phyloP scores from a whole-genome alignment of 2,329 filamentous ascomycete species.

The Colletotrichum euphorbiae region DNA sequence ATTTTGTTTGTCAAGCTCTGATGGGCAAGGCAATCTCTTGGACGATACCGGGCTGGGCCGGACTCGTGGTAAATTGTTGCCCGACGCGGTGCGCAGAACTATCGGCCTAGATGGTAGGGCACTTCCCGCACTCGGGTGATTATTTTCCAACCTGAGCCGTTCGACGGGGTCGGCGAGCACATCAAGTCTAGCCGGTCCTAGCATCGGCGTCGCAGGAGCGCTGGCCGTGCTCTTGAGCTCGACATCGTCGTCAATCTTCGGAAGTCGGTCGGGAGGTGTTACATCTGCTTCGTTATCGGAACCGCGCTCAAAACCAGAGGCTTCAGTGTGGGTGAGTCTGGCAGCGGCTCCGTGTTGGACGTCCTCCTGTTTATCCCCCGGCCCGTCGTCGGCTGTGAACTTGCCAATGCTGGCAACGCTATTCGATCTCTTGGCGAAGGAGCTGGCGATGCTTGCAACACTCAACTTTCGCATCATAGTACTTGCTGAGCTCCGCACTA shows the following conservation, averaged over 20 bases:
- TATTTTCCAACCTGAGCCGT: conserved; percentile 1
- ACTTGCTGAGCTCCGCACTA: conserved; percentile 82
- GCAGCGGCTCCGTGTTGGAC: conserved; percentile 8
- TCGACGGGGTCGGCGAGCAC: conserved; percentile 28
- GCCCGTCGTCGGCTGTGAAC: conserved; percentile 46
- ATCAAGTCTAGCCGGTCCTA: conserved; percentile 12
- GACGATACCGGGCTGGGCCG: conserved; percentile 37
- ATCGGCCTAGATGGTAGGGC: conserved; percentile 16
- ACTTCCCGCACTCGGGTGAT: not conserved
- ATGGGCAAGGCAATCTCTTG: conserved; percentile 41
- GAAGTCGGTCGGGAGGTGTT: conserved; percentile 39
- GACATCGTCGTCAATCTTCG: conserved; percentile 44
- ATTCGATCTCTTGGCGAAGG: conserved; percentile 78
- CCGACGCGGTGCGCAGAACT: conserved; percentile 41
- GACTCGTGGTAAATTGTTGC: conserved; percentile 42
- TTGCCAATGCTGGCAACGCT: conserved; percentile 59
- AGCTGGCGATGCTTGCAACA: conserved; percentile 80
- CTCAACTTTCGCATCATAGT: conserved; percentile 91
- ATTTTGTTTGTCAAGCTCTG: conserved; percentile 45
- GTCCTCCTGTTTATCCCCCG: conserved; percentile 28
- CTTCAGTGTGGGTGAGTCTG: conserved; percentile 23
- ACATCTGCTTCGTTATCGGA: conserved; percentile 30
- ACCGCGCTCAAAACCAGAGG: conserved; percentile 21
- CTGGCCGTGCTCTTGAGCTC: conserved; percentile 41
- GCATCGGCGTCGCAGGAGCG: conserved; percentile 31